Evolutionary conservation across 2,329 filamentous ascomycete species (phyloP), one percentile per base, ranked within the genome.

Genomic region (Talaromyces amestolkiae): DNA sequence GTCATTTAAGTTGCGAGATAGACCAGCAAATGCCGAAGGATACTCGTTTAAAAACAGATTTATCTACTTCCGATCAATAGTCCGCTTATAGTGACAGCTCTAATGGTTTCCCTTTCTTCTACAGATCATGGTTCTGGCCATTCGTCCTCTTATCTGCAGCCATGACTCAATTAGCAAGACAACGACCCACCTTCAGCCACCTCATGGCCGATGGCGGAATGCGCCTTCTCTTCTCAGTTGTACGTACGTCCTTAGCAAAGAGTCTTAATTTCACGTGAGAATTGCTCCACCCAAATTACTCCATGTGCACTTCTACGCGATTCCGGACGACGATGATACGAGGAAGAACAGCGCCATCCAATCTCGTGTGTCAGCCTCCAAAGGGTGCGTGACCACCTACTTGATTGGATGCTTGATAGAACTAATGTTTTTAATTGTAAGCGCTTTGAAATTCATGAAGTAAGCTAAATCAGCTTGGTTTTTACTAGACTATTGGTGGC

Each of bases 161-260:
- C 47, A 51, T 61, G 45, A 54, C 60, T 62, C 47, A 37, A 24
- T 5, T n/a, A 17, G 35, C 47, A 31, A 19, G n/a, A 54, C n/a
- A 39, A 19, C 22, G 60, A 39, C 35, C 60, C 60, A 62, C 59
- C 45, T 43, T 61, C 59, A 61, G 45, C 59, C 59, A 61, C 59
- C 53, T 53, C 49, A 53, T 53, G 49, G 49, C 49, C 49, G 27
- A 49, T 27, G 45, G 45, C 11, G 13, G 22, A 49, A 17, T 6
- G 13, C 45, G 22, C 22, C 45, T 49, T 49, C 24, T 51, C 2
- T 31, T 31, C 24, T 51, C 10, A 51, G 24, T 51, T n/a, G 15
- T 47, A 8, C 15, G 24, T 45, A 39, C 37, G 22, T 53, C 15
- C 49, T 17, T 53, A n/a, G 49, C 10, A 17, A 17, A 51, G 22